Conservation (phyloP, 1,284 basidiomycete species). For the Fomitopsis palustris region DNA sequence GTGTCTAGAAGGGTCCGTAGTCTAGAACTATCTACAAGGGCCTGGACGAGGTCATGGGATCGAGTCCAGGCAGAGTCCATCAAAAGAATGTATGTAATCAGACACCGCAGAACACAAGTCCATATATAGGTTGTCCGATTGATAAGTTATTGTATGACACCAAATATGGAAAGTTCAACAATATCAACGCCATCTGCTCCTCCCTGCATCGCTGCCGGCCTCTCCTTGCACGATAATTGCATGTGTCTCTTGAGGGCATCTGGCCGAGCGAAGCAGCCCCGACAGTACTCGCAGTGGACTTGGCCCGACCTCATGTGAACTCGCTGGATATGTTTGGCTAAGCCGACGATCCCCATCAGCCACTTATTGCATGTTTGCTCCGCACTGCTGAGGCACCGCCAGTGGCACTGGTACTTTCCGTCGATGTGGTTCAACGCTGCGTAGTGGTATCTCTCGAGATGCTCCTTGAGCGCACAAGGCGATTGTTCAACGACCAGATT, state of each 20-base stretch:
- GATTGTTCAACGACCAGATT: not conserved
- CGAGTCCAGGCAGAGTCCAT: too few species aligned
- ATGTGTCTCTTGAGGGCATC: not conserved
- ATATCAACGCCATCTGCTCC: too few species aligned
- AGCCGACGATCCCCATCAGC: not conserved
- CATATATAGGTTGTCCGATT: too few species aligned
- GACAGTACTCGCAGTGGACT: not conserved
- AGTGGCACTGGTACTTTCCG: not conserved
- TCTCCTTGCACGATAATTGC: not conserved
- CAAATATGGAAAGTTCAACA: too few species aligned
- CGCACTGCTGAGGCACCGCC: not conserved
- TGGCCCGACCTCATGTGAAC: not conserved
- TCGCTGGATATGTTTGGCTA: not conserved
- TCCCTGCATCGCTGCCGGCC: not conserved
- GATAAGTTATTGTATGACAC: too few species aligned
- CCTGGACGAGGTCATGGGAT: too few species aligned
- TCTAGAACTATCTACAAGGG: too few species aligned
- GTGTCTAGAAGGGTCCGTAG: too few species aligned
- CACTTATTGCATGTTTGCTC: not conserved
- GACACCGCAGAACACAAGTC: too few species aligned
- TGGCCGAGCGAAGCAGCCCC: not conserved
- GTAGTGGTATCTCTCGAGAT: not conserved
- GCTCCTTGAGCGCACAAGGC: not conserved
- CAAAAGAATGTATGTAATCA: too few species aligned
- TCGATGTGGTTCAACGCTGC: not conserved